phyloP scores from a whole-genome alignment of 1,284 basidiomycete genomes.

The Puccinia brachypodii region DNA sequence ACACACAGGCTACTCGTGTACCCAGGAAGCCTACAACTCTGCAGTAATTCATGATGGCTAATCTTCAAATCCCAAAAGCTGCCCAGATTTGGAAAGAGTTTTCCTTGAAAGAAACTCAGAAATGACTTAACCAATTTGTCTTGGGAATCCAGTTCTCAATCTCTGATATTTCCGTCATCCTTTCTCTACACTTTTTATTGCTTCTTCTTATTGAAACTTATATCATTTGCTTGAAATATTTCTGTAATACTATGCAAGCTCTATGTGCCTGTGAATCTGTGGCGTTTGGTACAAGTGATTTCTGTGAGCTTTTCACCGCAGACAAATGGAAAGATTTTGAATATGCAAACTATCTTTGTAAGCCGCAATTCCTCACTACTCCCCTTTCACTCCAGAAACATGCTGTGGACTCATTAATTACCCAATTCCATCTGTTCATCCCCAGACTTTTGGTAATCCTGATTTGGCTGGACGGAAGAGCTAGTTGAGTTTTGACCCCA shows the following conservation, averaged over 20 bases:
- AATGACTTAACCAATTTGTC: conserved; percentile 66
- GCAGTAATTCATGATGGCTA: too few relatives aligned
- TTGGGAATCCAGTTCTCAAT: conserved; percentile 67
- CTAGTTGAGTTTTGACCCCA: conserved; percentile 50
- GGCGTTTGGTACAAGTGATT: conserved; percentile 60
- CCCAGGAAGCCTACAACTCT: background rate
- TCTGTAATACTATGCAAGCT: conserved; percentile 53
- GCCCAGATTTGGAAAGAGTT: conserved; percentile 52
- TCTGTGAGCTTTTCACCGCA: conserved; percentile 66
- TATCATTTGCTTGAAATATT: conserved; percentile 60
- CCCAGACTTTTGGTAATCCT: conserved; percentile 51
- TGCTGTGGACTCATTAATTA: background rate
- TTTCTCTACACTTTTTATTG: conserved; percentile 48
- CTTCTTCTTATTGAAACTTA: conserved; percentile 42
- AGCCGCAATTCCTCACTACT: background rate
- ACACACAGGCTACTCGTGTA: background rate
- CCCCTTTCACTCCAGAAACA: background rate
- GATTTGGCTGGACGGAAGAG: conserved; percentile 59
- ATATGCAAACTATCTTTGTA: conserved; percentile 35
- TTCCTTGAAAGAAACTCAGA: conserved; percentile 69
- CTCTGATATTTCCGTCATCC: conserved; percentile 65
- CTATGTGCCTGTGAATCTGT: conserved; percentile 58
- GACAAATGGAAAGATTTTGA: conserved; percentile 69
- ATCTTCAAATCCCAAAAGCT: too few relatives aligned
- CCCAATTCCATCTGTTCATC: background rate